These are phyloP conservation scores for Trapa incisa DNA, from an alignment of 345 rosid species.

Conservation along the genomic window DNA sequence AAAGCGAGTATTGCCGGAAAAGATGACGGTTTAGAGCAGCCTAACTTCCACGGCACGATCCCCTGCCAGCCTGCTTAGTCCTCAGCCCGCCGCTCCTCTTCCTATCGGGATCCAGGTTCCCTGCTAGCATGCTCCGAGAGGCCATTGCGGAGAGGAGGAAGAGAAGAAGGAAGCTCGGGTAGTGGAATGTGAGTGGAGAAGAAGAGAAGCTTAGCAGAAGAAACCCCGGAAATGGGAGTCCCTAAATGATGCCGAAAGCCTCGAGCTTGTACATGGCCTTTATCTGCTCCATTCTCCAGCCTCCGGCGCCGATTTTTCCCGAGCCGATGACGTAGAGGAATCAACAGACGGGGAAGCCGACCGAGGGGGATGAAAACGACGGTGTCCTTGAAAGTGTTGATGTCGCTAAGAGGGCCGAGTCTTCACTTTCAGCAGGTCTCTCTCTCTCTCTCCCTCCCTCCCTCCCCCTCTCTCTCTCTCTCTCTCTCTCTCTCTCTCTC, in stretches of 20 bases:
- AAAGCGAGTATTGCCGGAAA: conserved; percentile 3
- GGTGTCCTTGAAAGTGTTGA: neutral
- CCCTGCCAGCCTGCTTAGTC: conserved; percentile 45
- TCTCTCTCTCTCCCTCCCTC: conserved; percentile 1
- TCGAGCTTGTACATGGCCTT: conserved; percentile 19
- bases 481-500: conserved; percentile 2
- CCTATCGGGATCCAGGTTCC: conserved; percentile 40
- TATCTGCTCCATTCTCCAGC: conserved; percentile 16
- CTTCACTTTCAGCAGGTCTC: neutral
- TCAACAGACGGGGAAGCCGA: neutral
- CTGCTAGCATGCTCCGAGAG: conserved; percentile 20
- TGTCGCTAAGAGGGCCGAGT: neutral
- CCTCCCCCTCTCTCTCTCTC: neutral
- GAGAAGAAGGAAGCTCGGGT: neutral
- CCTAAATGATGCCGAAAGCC: conserved; percentile 17
- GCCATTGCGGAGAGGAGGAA: conserved; percentile 15
- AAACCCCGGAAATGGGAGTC: neutral
- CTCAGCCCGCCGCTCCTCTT: conserved; percentile 38
- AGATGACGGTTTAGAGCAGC: neutral
- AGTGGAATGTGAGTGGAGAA: neutral
- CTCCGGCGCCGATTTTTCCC: neutral
- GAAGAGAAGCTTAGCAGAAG: neutral
- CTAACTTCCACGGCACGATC: conserved; percentile 50
- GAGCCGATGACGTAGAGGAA: too few relatives aligned
- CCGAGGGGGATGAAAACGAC: neutral